A percentile compares a stretch with the other conserved stretches of the same genome.
Evolutionary conservation across 495 filamentous ascomycete species (phyloP).

Genomic region (Penicillium bialowiezense): DNA sequence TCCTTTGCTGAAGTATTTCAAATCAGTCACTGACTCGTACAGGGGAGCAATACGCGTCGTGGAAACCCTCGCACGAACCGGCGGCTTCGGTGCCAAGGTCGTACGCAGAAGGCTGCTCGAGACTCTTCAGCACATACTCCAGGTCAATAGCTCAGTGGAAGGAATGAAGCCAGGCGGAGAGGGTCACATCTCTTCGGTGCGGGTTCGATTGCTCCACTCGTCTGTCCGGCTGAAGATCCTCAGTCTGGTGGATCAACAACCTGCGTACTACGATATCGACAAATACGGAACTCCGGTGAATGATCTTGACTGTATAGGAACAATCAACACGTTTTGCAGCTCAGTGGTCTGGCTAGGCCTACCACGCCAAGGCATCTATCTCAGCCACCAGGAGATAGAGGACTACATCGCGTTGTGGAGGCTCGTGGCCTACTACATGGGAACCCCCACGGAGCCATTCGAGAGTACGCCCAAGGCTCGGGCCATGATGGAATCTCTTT

Average conservation of each 20-base stretch:
- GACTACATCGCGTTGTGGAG: constrained; percentile 79
- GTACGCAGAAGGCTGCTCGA: constrained; percentile 69
- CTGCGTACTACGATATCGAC: constrained; percentile 61
- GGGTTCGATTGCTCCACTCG: constrained; percentile 74
- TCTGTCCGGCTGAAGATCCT: constrained; percentile 66
- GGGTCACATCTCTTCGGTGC: constrained; percentile 64
- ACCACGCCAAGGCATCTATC: constrained; percentile 69
- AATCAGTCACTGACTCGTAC: constrained; percentile 8
- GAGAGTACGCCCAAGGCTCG: constrained; percentile 51
- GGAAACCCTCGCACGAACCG: constrained; percentile 73
- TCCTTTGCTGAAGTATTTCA: neutral
- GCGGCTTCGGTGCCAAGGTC: constrained; percentile 70
- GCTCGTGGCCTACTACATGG: constrained; percentile 69
- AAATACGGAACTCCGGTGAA: constrained; percentile 67
- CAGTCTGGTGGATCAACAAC: constrained; percentile 48
- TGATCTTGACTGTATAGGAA: constrained; percentile 70
- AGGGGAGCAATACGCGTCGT: constrained; percentile 59
- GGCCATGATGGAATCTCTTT: constrained; percentile 62
- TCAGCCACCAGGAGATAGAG: constrained; percentile 55
- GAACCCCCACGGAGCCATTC: constrained; percentile 59
- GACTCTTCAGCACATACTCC: constrained; percentile 72
- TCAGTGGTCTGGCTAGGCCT: constrained; percentile 65
- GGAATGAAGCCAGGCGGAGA: constrained; percentile 67
- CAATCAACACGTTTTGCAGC: constrained; percentile 66
- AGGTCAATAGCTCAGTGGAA: constrained; percentile 62